phyloP scores from a whole-genome alignment of 495 filamentous ascomycete species.

The Neurospora sp. region DNA sequence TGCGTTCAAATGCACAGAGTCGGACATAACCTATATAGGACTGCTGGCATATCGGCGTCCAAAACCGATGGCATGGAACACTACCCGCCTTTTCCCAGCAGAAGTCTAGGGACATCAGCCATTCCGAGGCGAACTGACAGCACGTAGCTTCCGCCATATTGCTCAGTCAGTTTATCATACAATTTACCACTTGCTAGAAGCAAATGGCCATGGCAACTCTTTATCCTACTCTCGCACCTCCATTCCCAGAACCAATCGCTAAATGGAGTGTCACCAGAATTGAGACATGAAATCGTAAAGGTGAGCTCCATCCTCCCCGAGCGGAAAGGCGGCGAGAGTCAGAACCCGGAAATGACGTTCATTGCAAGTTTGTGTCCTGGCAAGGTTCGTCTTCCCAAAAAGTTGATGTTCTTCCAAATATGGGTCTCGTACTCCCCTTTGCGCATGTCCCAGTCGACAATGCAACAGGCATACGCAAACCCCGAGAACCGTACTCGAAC shows the following conservation, averaged over 20 bases:
- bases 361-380: neutral
- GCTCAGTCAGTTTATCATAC: neutral
- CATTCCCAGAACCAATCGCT: neutral
- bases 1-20: no score
- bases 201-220: neutral
- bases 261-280: neutral
- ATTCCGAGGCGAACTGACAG: neutral
- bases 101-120: neutral
- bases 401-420: neutral
- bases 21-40: neutral
- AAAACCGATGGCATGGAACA: neutral
- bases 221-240: neutral
- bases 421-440: neutral
- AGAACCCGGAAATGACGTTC: neutral
- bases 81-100: neutral
- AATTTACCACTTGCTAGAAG: neutral
- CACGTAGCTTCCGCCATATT: neutral
- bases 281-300: neutral
- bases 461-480: neutral
- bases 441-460: neutral
- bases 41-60: neutral
- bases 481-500: neutral
- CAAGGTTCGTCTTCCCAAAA: neutral
- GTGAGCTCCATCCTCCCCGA: neutral
- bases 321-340: neutral